Conservation (phyloP, 768 basidiomycete species). For the Lactarius hatsudake region DNA sequence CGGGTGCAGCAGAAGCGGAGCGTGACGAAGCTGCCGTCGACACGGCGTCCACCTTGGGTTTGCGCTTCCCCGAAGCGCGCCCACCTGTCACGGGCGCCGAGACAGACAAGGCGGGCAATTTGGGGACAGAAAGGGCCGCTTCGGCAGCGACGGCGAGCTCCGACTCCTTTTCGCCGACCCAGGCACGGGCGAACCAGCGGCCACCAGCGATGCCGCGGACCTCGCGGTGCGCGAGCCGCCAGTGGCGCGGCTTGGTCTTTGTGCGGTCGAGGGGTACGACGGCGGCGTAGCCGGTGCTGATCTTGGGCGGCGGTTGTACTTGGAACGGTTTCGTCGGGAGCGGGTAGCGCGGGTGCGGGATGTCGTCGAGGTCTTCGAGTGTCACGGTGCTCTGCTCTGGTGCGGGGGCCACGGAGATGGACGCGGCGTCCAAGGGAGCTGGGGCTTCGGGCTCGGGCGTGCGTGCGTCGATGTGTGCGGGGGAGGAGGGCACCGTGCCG, state of each 20-base stretch:
- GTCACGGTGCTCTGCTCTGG: conserved; percentile 6
- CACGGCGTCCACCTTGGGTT: conserved; percentile 24
- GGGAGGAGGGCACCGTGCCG: conserved; percentile 28
- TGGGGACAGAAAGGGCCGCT: conserved; percentile 22
- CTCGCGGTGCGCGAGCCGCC: conserved; percentile 73
- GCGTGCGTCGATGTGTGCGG: conserved; percentile 15
- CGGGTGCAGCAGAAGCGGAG: conserved; percentile 25
- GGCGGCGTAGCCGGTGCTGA: conserved; percentile 70
- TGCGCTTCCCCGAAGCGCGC: conserved; percentile 22
- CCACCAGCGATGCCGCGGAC: conserved; percentile 81
- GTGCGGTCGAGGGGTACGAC: conserved; percentile 63
- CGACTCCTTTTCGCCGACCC: conserved; percentile 84
- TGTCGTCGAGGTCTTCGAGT: conserved; percentile 49
- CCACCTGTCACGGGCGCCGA: conserved; percentile 3
- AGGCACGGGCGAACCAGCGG: conserved; percentile 74
- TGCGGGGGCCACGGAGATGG: conserved; percentile 6
- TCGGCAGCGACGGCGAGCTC: conserved; percentile 43
- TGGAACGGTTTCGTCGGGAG: conserved; percentile 82
- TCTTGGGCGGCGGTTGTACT: conserved; percentile 74
- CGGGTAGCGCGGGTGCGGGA: conserved; percentile 70
- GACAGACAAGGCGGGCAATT: conserved; percentile 24
- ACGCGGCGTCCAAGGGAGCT: not conserved
- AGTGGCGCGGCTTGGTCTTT: conserved; percentile 60
- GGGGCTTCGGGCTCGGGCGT: conserved; percentile 19
- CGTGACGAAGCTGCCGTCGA: conserved; percentile 29